Evolutionary conservation across 495 filamentous ascomycete species (phyloP), one percentile per base, ranked within the genome.

Genomic region (Penicillium manginii): DNA sequence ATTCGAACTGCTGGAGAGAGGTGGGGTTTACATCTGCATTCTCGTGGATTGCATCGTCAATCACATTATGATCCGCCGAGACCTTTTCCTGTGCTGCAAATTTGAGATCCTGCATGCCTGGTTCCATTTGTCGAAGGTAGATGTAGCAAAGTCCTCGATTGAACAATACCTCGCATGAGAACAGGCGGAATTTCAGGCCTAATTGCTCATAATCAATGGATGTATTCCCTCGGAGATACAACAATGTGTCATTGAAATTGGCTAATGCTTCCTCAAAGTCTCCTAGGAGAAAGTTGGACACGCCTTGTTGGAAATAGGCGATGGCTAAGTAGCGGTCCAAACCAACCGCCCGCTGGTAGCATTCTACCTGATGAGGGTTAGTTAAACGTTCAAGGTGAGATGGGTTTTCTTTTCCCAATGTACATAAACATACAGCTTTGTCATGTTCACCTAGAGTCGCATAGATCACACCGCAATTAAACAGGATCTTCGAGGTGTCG

Each of bases 171-270:
- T 99, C 96, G 73, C 94, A 99, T 5, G 94, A 97, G 75, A 90
- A 97, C 5, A 99, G 80, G 63, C 96, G 96, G 78, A 98, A 99
- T 52, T 92, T 90, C 39, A 99, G 83, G 12, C 94, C 94, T 45
- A 99, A 81, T 73, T 99, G 94, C 61, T 96, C 93, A 70, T 99
- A 99, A 76, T 99, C 92, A 78, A 99, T 99, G 69, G 90, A 89
- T 42, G 91, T 92, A 73, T 99, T 98, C 46, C 94, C 94, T 64
- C 94, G 86, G 52, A 99, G 86, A 73, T 97, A 98, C 31, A 96
- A 78, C 54, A 99, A 78, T 4, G 96, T 96, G 63, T 99, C 94
- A 75, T 99, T 99, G 84, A 99, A 99, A 77, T 99, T 98, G 52
- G 92, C 92, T 58, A 98, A 78, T 49, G 94, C 94, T 74, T 98